Evolutionary conservation across 768 basidiomycete species (phyloP).

Genomic region (Boletus rubroflammeus): DNA sequence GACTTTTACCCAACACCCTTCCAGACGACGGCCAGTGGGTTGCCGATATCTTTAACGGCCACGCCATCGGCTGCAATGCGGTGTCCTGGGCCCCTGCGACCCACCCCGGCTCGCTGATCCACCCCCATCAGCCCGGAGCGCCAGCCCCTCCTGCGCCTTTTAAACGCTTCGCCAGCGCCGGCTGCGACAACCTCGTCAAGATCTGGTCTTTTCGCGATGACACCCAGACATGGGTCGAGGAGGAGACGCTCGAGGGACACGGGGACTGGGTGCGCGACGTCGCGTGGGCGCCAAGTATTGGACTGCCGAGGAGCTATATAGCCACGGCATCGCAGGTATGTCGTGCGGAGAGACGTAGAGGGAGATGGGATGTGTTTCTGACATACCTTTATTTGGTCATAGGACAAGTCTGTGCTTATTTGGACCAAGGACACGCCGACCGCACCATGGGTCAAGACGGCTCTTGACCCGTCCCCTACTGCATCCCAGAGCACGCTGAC

Average conservation of each 20-base stretch:
- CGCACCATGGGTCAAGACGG: constrained; percentile 74
- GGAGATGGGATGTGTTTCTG: background rate
- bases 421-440: constrained; percentile 84
- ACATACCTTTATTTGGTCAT: background rate
- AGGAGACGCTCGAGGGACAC: constrained; percentile 88
- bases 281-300: constrained; percentile 98
- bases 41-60: constrained; percentile 91
- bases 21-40: constrained; percentile 96
- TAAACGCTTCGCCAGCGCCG: constrained; percentile 92
- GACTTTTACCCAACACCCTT: background rate
- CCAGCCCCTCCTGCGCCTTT: constrained; percentile 49
- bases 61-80: constrained; percentile 95
- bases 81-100: constrained; percentile 97
- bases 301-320: constrained; percentile 90
- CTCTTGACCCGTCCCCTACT: constrained; percentile 67
- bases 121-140: constrained; percentile 50
- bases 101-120: constrained; percentile 79
- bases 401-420: constrained; percentile 84
- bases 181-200: constrained; percentile 92
- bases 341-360: background rate
- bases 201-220: constrained; percentile 92
- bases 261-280: constrained; percentile 98
- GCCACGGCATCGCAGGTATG: constrained; percentile 88
- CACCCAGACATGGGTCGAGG: constrained; percentile 84
- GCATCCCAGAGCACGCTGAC: constrained; percentile 41